Evolutionary conservation across 2,329 filamentous ascomycete genomes (phyloP).

Genomic region (Neurospora sp.): DNA sequence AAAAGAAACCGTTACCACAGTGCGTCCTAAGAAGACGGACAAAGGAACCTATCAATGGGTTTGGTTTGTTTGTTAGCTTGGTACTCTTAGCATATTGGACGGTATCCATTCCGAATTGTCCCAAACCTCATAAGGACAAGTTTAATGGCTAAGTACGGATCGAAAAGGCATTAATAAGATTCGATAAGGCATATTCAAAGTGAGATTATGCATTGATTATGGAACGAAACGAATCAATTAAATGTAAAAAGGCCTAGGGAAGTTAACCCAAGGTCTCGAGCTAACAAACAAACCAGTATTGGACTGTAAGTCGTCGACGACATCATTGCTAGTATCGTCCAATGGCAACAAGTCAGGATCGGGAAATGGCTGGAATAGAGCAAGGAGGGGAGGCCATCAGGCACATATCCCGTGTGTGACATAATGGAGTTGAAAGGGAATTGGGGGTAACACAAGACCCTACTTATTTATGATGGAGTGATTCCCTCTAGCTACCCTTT

Average conservation of each 20-base stretch:
- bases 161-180: too few species aligned
- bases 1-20: accelerated
- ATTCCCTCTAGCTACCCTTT: not conserved
- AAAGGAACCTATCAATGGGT: not conserved
- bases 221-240: too few species aligned
- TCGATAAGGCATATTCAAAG: too few species aligned
- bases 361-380: not conserved
- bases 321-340: not conserved
- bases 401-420: not conserved
- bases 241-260: too few species aligned
- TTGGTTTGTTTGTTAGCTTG: not conserved
- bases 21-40: not conserved
- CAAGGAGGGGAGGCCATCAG: not conserved
- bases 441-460: not conserved
- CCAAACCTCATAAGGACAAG: too few species aligned
- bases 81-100: too few species aligned
- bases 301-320: not conserved
- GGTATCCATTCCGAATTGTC: too few species aligned
- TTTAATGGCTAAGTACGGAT: too few species aligned
- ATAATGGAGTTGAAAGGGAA: too few species aligned
- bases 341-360: not conserved
- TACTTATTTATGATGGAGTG: not conserved
- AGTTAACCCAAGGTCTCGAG: too few species aligned
- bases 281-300: too few species aligned
- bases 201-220: too few species aligned